Evolutionary conservation across 1,284 basidiomycete genomes (phyloP).

Genomic region (Mycosarcoma maydis): DNA sequence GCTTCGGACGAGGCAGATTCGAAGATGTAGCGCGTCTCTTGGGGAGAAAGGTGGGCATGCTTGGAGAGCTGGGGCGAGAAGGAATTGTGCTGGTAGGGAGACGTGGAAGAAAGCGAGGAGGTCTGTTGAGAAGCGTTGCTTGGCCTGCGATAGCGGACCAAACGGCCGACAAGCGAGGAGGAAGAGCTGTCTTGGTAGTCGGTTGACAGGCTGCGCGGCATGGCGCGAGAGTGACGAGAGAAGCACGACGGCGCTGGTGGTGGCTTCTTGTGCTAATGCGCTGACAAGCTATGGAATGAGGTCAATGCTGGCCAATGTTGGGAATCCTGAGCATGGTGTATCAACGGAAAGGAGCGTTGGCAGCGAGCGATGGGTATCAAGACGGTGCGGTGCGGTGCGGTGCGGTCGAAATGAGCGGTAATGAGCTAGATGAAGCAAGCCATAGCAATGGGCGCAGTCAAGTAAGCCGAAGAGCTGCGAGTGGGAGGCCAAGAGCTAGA

Average conservation of each 20-base stretch:
- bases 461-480: too few species aligned
- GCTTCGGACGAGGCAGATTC: constrained; percentile 20
- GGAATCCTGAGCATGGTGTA: too few species aligned
- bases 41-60: constrained; percentile 22
- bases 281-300: too few species aligned
- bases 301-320: too few species aligned
- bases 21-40: constrained; percentile 21
- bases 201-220: constrained; percentile 13
- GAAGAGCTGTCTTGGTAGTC: constrained; percentile 14
- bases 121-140: constrained; percentile 9
- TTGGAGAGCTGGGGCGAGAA: constrained; percentile 7
- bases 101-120: constrained; percentile 8
- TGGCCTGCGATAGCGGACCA: constrained; percentile 26
- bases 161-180: constrained; percentile 11
- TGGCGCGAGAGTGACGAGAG: constrained; percentile 2
- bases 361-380: too few species aligned
- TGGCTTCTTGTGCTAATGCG: neutral
- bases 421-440: too few species aligned
- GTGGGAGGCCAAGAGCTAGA: too few species aligned
- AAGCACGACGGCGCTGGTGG: neutral
- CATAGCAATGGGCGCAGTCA: too few species aligned
- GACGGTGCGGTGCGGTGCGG: too few species aligned
- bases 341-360: too few species aligned
- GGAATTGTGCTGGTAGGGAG: constrained; percentile 6
- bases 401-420: too few species aligned